Evolutionary conservation across 129 eudicot genomes (phyloP), one percentile per base, ranked within the genome.

Genomic region (Apium graveolens): DNA sequence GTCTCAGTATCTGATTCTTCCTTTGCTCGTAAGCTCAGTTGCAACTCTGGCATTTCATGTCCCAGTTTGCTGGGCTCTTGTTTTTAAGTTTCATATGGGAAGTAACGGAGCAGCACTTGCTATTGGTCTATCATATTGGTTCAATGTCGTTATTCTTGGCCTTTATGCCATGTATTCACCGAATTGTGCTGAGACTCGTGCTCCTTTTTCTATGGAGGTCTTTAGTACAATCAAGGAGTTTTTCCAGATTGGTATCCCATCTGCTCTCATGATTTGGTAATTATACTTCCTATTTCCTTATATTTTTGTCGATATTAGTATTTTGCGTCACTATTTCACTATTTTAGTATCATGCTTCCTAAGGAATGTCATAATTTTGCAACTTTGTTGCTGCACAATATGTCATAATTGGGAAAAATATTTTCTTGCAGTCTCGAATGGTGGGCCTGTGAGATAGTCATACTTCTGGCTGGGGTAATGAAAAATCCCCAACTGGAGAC

Each of bases 31-130:
- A 31, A 49, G 80, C 43, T 83, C 89, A 37, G 24, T 81, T 34
- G 80, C 78, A 35, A 66, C 85, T 51, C 31, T 86, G 17, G 41
- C 18, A 26, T 13, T 83, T 55, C 87, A 86, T 44, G 35, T 86
- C 20, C 87, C 82, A 2, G 27, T 86, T 49, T 74, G 81, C 34
- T 86, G 90, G 90, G 76, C 70, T 35, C 65, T 78, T 17, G 80
- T 86, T 10, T 87, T 81, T 69, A 84, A 76, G 70, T 70, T 81
- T 5, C 39, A 1, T 74, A 84, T 14, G 87, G 65, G 86, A 63
- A 87, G 31, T 13, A 57, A 66, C 10, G 90, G 90, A 27, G 90
- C 90, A 5, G 85, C 87, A 3, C 39, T 86, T 3, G 75, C 87
- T 7, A 81, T 78, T 70, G 73, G 79, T 43, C 16, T 83, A 9